These are phyloP conservation scores for Isabelozyma gotoi DNA, from an alignment of 805 yeast genomes.

Conservation along the genomic window DNA sequence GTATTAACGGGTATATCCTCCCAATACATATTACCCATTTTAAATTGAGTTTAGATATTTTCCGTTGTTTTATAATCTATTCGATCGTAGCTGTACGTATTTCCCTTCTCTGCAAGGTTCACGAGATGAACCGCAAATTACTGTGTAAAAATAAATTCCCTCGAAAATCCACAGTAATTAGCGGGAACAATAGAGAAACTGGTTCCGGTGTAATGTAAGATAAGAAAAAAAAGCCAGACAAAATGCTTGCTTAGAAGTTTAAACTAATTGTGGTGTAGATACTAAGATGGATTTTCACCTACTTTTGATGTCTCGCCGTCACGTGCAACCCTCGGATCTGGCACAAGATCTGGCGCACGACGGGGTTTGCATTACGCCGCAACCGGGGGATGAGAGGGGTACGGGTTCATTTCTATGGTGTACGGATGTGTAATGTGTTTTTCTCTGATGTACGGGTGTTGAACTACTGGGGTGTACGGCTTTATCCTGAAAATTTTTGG, in stretches of 20 bases:
- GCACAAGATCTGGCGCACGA: not conserved
- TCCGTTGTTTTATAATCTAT: not conserved
- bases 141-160: too few relatives aligned
- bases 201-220: not conserved
- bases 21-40: not conserved
- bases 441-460: not conserved
- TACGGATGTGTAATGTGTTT: too few relatives aligned
- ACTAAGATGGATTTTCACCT: not conserved
- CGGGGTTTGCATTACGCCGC: too few relatives aligned
- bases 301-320: not conserved
- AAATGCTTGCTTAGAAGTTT: too few relatives aligned
- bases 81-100: too few relatives aligned
- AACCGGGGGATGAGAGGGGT: too few relatives aligned
- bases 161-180: not conserved
- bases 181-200: too few relatives aligned
- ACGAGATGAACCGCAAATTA: too few relatives aligned
- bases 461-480: not conserved
- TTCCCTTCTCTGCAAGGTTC: too few relatives aligned
- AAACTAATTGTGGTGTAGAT: not conserved
- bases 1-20: conserved; percentile 9
- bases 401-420: too few relatives aligned
- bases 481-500: not conserved
- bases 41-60: not conserved
- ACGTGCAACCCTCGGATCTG: not conserved
- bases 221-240: not conserved